These are phyloP conservation scores for Aechmea fasciata DNA, from an alignment of 176 grass and related monocot genomes.

Conservation along the genomic window DNA sequence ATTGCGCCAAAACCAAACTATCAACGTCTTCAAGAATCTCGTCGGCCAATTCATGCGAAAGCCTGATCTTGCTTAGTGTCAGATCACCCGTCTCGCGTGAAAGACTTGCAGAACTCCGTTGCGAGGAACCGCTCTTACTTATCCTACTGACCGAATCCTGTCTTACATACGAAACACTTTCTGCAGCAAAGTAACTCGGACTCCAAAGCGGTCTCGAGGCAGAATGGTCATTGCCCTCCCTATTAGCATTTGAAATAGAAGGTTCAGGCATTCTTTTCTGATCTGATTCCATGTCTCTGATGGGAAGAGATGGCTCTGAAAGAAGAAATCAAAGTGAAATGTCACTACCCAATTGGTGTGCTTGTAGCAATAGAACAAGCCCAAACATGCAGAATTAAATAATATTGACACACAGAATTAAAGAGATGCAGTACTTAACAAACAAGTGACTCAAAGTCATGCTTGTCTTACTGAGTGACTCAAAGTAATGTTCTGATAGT, in stretches of 20 bases:
- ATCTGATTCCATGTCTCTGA: neutral
- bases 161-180: neutral
- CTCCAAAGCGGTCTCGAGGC: no score
- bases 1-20: neutral
- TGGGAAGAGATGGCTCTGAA: neutral
- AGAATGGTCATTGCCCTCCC: no score
- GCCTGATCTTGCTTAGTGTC: constrained; percentile 2
- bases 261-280: neutral
- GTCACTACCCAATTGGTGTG: neutral
- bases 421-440: no score
- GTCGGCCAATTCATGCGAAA: constrained; percentile 8
- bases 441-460: no score
- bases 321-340: neutral
- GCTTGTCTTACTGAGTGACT: no score
- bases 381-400: neutral
- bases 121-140: constrained; percentile 28
- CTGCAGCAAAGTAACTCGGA: no score
- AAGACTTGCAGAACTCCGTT: constrained; percentile 33
- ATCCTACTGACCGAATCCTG: constrained; percentile 26
- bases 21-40: neutral
- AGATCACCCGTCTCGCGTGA: constrained; percentile 46
- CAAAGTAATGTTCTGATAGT: no score
- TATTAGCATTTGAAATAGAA: neutral
- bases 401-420: no score
- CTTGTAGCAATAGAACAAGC: neutral